phyloP scores from a whole-genome alignment of 768 basidiomycete species.

The Hygrocybe coccinea region DNA sequence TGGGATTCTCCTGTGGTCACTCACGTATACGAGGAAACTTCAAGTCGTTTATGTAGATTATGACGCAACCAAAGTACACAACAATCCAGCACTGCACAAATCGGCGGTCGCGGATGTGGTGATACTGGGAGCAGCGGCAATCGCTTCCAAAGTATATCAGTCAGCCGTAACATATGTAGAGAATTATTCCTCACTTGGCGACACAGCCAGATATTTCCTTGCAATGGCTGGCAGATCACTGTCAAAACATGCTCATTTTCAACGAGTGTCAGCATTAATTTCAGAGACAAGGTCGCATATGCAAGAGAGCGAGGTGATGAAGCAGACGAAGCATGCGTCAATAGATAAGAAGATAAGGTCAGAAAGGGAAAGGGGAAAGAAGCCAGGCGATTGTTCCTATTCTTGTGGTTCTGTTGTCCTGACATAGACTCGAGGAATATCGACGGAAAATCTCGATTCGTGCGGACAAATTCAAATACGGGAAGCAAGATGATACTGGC shows the following conservation, averaged over 20 bases:
- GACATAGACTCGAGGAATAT: slow-evolving; percentile 40
- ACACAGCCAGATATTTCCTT: slow-evolving; percentile 50
- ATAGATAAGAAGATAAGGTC: slow-evolving; percentile 58
- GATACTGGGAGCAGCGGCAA: slow-evolving; percentile 46
- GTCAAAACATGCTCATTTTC: slow-evolving; percentile 48
- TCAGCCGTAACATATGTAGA: too few species aligned
- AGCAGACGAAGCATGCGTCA: slow-evolving; percentile 62
- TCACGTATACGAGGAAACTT: slow-evolving; percentile 54
- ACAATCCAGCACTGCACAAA: slow-evolving; percentile 63
- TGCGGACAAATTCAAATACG: slow-evolving; percentile 54
- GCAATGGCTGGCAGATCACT: slow-evolving; percentile 39
- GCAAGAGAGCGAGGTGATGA: slow-evolving; percentile 53
- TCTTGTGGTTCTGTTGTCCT: slow-evolving; percentile 18
- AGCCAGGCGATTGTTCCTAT: slow-evolving; percentile 21
- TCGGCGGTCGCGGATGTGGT: slow-evolving; percentile 37
- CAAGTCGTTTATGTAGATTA: slow-evolving; percentile 59
- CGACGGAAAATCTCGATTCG: slow-evolving; percentile 46
- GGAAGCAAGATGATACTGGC: slow-evolving; percentile 55
- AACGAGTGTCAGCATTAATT: slow-evolving; percentile 46
- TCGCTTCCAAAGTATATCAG: slow-evolving; percentile 32
- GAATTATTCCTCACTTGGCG: slow-evolving; percentile 46
- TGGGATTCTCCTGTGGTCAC: slow-evolving; percentile 16
- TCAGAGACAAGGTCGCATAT: slow-evolving; percentile 57
- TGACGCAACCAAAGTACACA: slow-evolving; percentile 67
- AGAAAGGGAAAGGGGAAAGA: slow-evolving; percentile 47